A percentile compares a stretch with the other conserved stretches of the same genome.
These are phyloP conservation scores for Neoboletus brunneissimus DNA, from an alignment of 768 basidiomycete genomes.

Conservation along the genomic window DNA sequence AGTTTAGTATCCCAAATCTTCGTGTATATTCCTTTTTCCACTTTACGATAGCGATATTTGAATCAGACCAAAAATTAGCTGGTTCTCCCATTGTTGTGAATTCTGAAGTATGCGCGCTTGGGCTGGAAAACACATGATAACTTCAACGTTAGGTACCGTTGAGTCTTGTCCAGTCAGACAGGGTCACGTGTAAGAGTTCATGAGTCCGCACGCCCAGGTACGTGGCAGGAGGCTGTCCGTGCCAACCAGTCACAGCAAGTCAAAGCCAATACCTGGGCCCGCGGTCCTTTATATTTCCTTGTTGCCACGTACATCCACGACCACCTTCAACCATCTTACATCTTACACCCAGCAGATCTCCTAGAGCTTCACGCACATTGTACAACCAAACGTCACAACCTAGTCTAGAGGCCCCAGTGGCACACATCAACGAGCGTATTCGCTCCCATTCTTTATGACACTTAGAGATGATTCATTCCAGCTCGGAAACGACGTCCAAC, in stretches of 20 bases:
- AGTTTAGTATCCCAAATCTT: not conserved
- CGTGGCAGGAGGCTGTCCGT: conserved; percentile 1
- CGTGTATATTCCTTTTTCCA: not conserved
- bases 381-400: not conserved
- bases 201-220: not conserved
- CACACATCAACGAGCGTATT: not conserved
- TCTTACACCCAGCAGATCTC: not conserved
- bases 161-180: not conserved
- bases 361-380: not conserved
- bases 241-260: not conserved
- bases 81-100: not conserved
- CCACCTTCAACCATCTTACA: not conserved
- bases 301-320: not conserved
- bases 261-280: not conserved
- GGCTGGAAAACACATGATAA: not conserved
- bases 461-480: conserved; percentile 32
- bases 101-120: not conserved
- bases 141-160: too few species aligned
- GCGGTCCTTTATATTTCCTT: not conserved
- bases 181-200: conserved; percentile 12
- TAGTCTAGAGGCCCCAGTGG: not conserved
- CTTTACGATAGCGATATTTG: not conserved
- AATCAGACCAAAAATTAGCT: not conserved
- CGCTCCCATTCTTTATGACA: conserved; percentile 17
- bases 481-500: conserved; percentile 35